Percentiles rank a stretch among this genome's conserved stretches.
These are phyloP conservation scores for Solanum habrochaites DNA, from an alignment of 257 asterid genomes.

Conservation along the genomic window DNA sequence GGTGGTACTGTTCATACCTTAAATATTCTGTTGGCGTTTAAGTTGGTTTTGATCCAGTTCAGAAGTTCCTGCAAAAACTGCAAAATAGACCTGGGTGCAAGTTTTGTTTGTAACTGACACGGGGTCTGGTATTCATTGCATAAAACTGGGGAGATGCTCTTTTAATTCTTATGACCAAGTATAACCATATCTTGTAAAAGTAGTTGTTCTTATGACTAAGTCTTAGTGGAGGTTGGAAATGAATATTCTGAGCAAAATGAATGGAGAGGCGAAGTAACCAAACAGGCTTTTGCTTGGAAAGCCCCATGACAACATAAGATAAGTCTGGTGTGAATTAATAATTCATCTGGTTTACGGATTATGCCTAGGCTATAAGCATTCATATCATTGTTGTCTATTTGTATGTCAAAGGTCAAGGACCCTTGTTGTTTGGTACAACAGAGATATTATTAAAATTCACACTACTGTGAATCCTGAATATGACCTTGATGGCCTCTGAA, in stretches of 20 bases:
- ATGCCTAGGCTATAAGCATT: not conserved
- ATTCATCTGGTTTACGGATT: not conserved
- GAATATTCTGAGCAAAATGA: not conserved
- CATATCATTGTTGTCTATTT: not conserved
- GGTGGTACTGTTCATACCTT: not conserved
- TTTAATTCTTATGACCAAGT: not conserved
- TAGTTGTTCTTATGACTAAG: not conserved
- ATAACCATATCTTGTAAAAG: not conserved
- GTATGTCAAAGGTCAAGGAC: not conserved
- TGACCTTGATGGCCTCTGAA: not conserved
- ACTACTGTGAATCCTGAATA: not conserved
- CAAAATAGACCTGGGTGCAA: not conserved
- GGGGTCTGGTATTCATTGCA: not conserved
- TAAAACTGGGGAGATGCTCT: not conserved
- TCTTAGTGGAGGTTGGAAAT: not conserved
- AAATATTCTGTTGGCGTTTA: not conserved
- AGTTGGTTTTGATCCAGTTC: not conserved
- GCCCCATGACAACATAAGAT: not conserved
- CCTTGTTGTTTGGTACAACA: not conserved
- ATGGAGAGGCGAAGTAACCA: not conserved
- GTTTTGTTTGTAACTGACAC: not conserved
- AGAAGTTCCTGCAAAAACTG: not conserved
- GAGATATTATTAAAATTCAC: not conserved
- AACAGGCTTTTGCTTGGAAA: not conserved
- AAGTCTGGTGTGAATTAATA: not conserved